A percentile compares a stretch with the other conserved stretches of the same genome.
phyloP scores from a whole-genome alignment of 345 rosid genomes.

The Brassica nigra region DNA sequence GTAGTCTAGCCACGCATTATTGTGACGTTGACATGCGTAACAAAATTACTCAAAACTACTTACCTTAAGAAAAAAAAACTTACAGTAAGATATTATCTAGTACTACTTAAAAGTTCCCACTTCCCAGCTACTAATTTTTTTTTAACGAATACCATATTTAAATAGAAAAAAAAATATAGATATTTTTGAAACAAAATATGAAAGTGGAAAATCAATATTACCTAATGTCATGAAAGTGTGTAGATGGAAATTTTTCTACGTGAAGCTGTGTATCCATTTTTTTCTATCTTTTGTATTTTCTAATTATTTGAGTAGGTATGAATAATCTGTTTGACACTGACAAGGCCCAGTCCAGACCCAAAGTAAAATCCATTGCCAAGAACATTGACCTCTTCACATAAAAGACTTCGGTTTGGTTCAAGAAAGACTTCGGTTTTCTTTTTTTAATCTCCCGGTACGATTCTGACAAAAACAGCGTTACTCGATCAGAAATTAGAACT shows the following conservation, averaged over 20 bases:
- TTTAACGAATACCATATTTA: too few relatives aligned
- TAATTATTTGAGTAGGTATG: background rate
- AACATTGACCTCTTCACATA: background rate
- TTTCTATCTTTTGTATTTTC: background rate
- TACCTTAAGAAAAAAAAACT: too few relatives aligned
- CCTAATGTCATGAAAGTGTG: background rate
- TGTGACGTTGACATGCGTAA: background rate
- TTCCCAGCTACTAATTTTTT: too few relatives aligned
- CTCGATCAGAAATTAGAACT: background rate
- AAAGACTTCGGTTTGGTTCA: background rate
- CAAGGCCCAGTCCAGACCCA: background rate
- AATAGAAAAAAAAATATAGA: too few relatives aligned
- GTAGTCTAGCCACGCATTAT: conserved; percentile 14
- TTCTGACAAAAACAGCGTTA: background rate
- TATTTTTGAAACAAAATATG: background rate
- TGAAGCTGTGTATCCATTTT: conserved; percentile 8
- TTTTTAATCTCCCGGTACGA: background rate
- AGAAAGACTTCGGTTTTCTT: background rate
- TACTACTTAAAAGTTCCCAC: too few relatives aligned
- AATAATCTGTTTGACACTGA: background rate
- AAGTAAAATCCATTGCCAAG: background rate
- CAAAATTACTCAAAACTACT: too few relatives aligned
- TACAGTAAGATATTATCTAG: too few relatives aligned
- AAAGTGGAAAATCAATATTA: background rate
- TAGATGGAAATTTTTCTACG: background rate